phyloP scores from a whole-genome alignment of 2,329 filamentous ascomycete genomes.

The Ophiostoma australiae region DNA sequence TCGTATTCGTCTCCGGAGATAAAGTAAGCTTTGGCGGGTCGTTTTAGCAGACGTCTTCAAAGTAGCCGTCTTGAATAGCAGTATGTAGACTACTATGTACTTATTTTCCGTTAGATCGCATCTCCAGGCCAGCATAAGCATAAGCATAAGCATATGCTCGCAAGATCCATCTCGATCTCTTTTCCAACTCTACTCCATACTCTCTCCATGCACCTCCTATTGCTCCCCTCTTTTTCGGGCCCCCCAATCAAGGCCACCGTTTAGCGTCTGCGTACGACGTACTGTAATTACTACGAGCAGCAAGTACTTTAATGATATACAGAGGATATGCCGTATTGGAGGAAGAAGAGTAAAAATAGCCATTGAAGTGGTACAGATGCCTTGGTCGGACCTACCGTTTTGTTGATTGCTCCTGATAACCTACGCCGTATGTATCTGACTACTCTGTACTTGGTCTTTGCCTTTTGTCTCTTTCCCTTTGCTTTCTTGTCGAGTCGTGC shows the following conservation, averaged over 20 bases:
- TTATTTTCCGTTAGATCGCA: too few species aligned
- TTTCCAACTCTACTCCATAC: neutral
- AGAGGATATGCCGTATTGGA: neutral
- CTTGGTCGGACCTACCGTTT: neutral
- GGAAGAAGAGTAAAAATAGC: neutral
- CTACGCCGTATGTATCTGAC: neutral
- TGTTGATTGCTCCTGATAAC: neutral
- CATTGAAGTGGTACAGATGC: neutral
- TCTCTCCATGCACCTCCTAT: neutral
- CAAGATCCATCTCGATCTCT: neutral
- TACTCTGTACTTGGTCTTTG: neutral
- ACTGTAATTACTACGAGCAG: neutral
- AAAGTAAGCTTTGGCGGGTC: constrained; percentile 6
- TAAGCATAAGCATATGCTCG: neutral
- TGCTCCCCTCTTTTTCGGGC: neutral
- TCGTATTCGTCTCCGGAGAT: constrained; percentile 8
- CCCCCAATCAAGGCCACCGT: neutral
- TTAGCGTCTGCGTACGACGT: neutral
- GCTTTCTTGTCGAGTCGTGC: neutral
- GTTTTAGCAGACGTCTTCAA: neutral
- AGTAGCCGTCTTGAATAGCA: too few species aligned
- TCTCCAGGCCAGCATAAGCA: neutral
- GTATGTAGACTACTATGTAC: too few species aligned
- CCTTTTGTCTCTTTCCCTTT: neutral
- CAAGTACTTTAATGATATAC: neutral